Evolutionary conservation across 2,329 filamentous ascomycete species (phyloP).

Genomic region (Fusarium coffeatum): DNA sequence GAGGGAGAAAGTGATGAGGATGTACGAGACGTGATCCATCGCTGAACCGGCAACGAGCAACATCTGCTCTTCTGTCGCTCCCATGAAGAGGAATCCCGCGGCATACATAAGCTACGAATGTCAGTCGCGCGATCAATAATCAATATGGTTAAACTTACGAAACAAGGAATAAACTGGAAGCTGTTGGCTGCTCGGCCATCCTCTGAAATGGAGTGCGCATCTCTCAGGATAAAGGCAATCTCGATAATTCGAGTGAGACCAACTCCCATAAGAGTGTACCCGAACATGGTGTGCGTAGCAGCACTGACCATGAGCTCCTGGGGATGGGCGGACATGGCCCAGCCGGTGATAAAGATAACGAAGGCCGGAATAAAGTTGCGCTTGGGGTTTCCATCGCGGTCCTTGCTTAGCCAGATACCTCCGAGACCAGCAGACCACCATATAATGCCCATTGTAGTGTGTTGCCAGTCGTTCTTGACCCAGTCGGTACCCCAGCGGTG

Average conservation of each 20-base stretch:
- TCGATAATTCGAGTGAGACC: conserved; percentile 89
- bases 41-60: conserved; percentile 75
- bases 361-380: conserved; percentile 93
- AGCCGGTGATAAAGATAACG: conserved; percentile 91
- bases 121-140: conserved; percentile 16
- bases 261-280: conserved; percentile 93
- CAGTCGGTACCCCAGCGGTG: conserved; percentile 91
- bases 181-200: conserved; percentile 76
- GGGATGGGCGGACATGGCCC: conserved; percentile 93
- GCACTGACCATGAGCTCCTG: conserved; percentile 86
- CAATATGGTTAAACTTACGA: conserved; percentile 60
- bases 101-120: conserved; percentile 80
- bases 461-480: conserved; percentile 95
- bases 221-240: conserved; percentile 86
- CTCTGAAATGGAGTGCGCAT: conserved; percentile 72
- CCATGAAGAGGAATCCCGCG: conserved; percentile 96
- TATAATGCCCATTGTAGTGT: conserved; percentile 99
- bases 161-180: conserved; percentile 66
- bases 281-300: conserved; percentile 89
- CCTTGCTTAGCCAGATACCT: conserved; percentile 90
- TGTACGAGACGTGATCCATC: conserved; percentile 90
- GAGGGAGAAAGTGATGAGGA: conserved; percentile 90
- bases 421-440: conserved; percentile 97
- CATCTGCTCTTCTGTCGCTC: conserved; percentile 98
- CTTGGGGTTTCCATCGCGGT: conserved; percentile 84